A percentile compares a stretch with the other conserved stretches of the same genome.
These are phyloP conservation scores for Prinsepia uniflora DNA, from an alignment of 306 rosid genomes.

Conservation along the genomic window DNA sequence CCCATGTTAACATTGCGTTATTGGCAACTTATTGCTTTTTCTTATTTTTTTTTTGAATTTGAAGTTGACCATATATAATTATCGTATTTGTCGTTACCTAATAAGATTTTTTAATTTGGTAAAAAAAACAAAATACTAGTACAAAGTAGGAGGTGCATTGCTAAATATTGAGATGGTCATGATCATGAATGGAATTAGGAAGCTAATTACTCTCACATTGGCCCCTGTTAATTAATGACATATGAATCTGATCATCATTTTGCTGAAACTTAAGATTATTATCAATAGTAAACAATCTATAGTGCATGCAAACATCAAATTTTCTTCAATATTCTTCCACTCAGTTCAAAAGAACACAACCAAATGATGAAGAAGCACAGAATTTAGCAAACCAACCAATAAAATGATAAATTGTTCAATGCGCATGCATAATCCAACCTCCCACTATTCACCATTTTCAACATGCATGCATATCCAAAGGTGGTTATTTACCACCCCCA, in stretches of 20 bases:
- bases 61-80: no score
- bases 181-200: not conserved
- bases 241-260: not conserved
- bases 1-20: no score
- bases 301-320: slow-evolving; percentile 17
- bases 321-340: not conserved
- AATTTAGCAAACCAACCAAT: not conserved
- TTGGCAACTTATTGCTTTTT: no score
- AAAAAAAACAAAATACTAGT: no score
- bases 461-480: not conserved
- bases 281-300: not conserved
- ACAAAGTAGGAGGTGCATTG: no score
- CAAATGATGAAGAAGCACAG: not conserved
- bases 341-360: not conserved
- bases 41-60: no score
- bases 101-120: no score
- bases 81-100: no score
- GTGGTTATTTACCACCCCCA: slow-evolving; percentile 7
- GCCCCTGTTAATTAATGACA: not conserved
- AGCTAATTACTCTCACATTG: not conserved
- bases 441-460: slow-evolving; percentile 30
- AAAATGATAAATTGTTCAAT: not conserved
- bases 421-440: slow-evolving; percentile 33
- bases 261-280: not conserved
- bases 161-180: no score